Evolutionary conservation across 2,329 filamentous ascomycete genomes (phyloP).

Genomic region (Colletotrichum camelliae): DNA sequence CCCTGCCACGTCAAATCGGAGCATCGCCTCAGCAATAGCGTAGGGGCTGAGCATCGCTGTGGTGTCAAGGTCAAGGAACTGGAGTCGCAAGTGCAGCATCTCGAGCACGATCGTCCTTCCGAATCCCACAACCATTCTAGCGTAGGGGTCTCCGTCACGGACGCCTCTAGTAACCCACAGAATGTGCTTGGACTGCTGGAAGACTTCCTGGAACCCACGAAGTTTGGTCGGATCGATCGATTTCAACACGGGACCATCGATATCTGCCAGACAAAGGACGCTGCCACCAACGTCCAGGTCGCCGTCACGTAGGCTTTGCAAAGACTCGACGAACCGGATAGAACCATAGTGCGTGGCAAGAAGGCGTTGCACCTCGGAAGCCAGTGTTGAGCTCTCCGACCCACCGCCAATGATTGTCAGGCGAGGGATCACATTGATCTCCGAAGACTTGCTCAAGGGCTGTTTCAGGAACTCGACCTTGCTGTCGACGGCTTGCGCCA

Average conservation of each 20-base stretch:
- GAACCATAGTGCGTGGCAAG: neutral
- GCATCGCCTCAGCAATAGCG: neutral
- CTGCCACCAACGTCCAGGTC: conserved; percentile 24
- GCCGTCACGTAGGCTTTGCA: neutral
- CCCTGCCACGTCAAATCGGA: neutral
- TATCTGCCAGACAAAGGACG: neutral
- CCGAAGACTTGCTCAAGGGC: neutral
- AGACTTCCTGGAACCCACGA: conserved; percentile 22
- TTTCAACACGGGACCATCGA: conserved; percentile 28
- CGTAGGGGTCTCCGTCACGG: conserved; percentile 14
- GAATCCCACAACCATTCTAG: conserved; percentile 18
- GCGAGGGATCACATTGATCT: neutral
- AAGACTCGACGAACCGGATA: neutral
- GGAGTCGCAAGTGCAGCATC: neutral
- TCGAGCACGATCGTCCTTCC: conserved; percentile 4
- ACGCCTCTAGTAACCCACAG: conserved; percentile 26
- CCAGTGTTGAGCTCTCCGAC: neutral
- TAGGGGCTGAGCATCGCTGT: no score
- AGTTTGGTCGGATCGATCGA: conserved; percentile 35
- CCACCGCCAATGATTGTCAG: neutral
- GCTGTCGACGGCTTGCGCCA: conserved; percentile 22
- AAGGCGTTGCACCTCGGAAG: neutral
- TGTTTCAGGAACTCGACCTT: neutral
- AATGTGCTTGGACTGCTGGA: conserved; percentile 10
- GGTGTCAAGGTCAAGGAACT: conserved; percentile 11